Evolutionary conservation across 2,329 filamentous ascomycete genomes (phyloP).

Genomic region (Aureobasidium sp.): DNA sequence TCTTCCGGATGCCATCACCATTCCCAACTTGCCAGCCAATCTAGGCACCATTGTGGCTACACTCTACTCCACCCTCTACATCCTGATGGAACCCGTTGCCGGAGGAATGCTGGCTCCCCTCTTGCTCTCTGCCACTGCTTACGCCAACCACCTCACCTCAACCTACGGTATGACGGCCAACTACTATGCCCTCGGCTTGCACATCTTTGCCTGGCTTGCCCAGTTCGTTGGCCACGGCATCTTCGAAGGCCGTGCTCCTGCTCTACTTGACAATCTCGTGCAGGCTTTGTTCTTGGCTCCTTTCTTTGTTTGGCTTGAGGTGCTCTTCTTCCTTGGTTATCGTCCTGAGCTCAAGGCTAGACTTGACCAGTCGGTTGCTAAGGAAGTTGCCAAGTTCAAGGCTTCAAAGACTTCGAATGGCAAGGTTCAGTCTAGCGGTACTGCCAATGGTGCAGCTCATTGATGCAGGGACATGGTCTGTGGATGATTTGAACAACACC

Average conservation of each 20-base stretch:
- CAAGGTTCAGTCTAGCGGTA: slow-evolving; percentile 21
- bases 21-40: slow-evolving; percentile 54
- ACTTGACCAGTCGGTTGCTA: slow-evolving; percentile 66
- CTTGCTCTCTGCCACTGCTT: slow-evolving; percentile 67
- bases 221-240: slow-evolving; percentile 89
- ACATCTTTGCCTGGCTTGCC: slow-evolving; percentile 71
- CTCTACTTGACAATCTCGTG: slow-evolving; percentile 81
- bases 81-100: slow-evolving; percentile 90
- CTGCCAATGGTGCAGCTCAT: slow-evolving; percentile 18
- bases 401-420: slow-evolving; percentile 39
- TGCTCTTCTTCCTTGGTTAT: slow-evolving; percentile 86
- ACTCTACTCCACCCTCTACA: slow-evolving; percentile 70
- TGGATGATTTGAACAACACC: neutral
- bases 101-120: slow-evolving; percentile 70
- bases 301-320: slow-evolving; percentile 94
- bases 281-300: slow-evolving; percentile 91
- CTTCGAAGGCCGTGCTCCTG: slow-evolving; percentile 83
- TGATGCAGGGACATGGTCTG: neutral
- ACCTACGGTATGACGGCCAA: slow-evolving; percentile 55
- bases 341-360: slow-evolving; percentile 77
- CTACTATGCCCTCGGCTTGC: slow-evolving; percentile 60
- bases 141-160: slow-evolving; percentile 65
- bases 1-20: slow-evolving; percentile 46
- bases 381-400: slow-evolving; percentile 70
- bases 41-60: slow-evolving; percentile 51